phyloP scores from a whole-genome alignment of 257 asterid genomes.

The Plectranthus barbatus region DNA sequence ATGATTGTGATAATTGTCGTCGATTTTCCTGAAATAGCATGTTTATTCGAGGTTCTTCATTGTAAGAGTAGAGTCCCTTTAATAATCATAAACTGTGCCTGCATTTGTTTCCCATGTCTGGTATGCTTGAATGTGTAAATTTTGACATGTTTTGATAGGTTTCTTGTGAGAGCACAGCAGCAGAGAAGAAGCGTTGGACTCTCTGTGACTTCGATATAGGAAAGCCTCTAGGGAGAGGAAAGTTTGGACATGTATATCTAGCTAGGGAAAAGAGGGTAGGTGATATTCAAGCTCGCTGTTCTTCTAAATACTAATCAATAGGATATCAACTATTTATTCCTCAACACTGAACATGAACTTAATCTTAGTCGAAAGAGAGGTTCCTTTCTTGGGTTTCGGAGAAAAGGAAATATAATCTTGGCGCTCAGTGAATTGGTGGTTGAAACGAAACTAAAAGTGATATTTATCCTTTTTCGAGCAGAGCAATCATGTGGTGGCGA shows the following conservation, averaged over 20 bases:
- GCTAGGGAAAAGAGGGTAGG: conserved; percentile 80
- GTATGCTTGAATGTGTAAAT: not conserved
- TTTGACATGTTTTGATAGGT: conserved; percentile 25
- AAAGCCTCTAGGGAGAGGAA: conserved; percentile 91
- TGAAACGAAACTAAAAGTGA: not conserved
- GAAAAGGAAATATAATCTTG: not conserved
- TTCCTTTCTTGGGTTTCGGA: not conserved
- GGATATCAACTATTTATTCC: not conserved
- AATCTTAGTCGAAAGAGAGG: not conserved
- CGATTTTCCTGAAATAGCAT: not conserved
- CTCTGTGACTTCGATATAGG: conserved; percentile 75
- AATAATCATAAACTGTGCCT: not conserved
- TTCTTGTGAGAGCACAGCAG: conserved; percentile 39
- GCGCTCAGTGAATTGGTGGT: not conserved
- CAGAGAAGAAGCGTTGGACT: conserved; percentile 70
- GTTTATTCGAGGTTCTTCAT: not conserved
- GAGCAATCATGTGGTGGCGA: conserved; percentile 91
- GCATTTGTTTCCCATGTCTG: not conserved
- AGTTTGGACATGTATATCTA: conserved; percentile 84
- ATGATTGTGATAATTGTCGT: not conserved
- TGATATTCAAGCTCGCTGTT: not conserved
- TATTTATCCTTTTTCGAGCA: conserved; percentile 14
- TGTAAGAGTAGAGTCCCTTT: not conserved
- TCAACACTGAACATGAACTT: not conserved
- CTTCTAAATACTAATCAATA: conserved; percentile 4